Evolutionary conservation across 2,329 filamentous ascomycete species (phyloP), one percentile per base, ranked within the genome.

Genomic region (Colletotrichum melonis): DNA sequence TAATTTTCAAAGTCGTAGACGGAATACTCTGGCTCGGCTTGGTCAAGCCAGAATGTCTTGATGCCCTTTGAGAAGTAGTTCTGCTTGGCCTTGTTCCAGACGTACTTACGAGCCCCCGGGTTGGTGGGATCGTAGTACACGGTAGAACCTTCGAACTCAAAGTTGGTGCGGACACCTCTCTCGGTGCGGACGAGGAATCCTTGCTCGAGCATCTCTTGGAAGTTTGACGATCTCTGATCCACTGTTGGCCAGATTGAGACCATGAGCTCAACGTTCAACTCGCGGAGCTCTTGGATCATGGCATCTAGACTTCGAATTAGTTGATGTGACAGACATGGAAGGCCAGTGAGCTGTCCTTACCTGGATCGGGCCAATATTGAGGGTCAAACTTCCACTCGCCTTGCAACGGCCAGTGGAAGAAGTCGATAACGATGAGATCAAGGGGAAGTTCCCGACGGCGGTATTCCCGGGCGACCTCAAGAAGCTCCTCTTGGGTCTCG

Each of bases 331-430:
- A 42, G 5, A 42, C 9, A 19, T 16, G 14, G 16, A 16, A 16
- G 6, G 14, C 4, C 16, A 19, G 14, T 7, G 14, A 42, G 38
- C 38, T 42, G 38, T 19, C 14, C 38, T 42, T 42, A 42, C 38
- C 38, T 19, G 90, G 90, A 77, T 93, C 89, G 0, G 91, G 91
- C 90, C 90, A 93, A 76, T 88, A 93, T 1, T 84, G 85, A 0
- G 86, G 81, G 76, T 93, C 91, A 75, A 93, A 93, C 46, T 86
- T 89, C 91, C 91, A 93, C 68, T 93, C 91, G 5, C 92, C 91
- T 77, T 93, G 90, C 11, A 84, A 83, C 6, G 87, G 87, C 90
- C 90, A 92, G 77, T 92, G 90, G 77, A 92, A 92, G 78, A 90
- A 92, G 76, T 92, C 90, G 57, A 90, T 83, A 1, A 92, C 90